These are phyloP conservation scores for Proliferodiscus dingleyae DNA, from an alignment of 2,329 filamentous ascomycete species.

Conservation along the genomic window DNA sequence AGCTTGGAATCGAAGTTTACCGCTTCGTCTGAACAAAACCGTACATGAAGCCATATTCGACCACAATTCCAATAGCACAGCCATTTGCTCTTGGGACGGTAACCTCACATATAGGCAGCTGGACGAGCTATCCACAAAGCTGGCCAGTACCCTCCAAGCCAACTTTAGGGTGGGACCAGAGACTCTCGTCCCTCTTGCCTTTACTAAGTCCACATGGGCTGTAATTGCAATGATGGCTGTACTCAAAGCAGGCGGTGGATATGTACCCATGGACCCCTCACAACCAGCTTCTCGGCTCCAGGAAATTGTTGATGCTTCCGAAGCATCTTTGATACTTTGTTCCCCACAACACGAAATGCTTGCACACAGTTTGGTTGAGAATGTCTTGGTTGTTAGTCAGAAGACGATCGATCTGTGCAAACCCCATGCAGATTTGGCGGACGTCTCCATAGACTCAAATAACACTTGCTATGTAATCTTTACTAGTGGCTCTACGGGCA, in stretches of 20 bases:
- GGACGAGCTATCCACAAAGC: constrained; percentile 6
- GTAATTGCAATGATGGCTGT: constrained; percentile 27
- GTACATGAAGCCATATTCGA: too few relatives aligned
- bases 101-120: constrained; percentile 14
- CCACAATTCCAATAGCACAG: too few relatives aligned
- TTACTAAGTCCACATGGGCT: constrained; percentile 21
- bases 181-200: constrained; percentile 16
- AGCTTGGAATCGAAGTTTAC: too few relatives aligned
- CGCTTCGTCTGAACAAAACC: too few relatives aligned
- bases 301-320: not conserved
- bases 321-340: not conserved
- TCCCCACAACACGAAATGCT: not conserved
- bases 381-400: not conserved
- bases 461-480: constrained; percentile 11
- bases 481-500: constrained; percentile 24
- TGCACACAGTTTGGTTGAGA: not conserved
- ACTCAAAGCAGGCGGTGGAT: constrained; percentile 25
- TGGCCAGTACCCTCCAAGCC: constrained; percentile 3
- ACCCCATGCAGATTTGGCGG: not conserved
- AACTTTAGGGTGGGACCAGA: constrained; percentile 13
- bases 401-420: too few relatives aligned
- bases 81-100: constrained; percentile 9
- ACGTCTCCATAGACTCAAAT: not conserved
- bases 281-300: not conserved
- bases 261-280: constrained; percentile 13